A percentile compares a stretch with the other conserved stretches of the same genome.
phyloP scores from a whole-genome alignment of 768 basidiomycete species.

The Rhizopogon vinicolor region DNA sequence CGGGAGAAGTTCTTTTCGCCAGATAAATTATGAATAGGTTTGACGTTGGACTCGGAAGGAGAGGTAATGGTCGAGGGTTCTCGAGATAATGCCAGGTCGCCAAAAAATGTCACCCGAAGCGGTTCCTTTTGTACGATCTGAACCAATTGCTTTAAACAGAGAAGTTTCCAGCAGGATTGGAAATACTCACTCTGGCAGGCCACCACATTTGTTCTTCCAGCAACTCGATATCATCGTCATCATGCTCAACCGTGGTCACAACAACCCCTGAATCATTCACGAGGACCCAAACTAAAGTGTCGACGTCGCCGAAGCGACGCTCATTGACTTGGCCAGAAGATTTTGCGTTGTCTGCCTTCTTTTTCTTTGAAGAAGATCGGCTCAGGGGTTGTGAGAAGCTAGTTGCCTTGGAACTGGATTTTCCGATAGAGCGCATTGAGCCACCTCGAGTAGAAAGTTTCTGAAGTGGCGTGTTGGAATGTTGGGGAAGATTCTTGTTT shows the following conservation, averaged over 20 bases:
- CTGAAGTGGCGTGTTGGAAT: conserved; percentile 5
- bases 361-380: conserved; percentile 15
- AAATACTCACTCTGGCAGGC: conserved; percentile 56
- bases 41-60: conserved; percentile 37
- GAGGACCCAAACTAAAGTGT: conserved; percentile 49
- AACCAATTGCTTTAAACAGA: neutral
- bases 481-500: conserved; percentile 14
- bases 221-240: conserved; percentile 17
- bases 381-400: conserved; percentile 14
- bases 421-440: conserved; percentile 6
- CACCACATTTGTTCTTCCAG: conserved; percentile 49
- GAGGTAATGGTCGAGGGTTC: conserved; percentile 21
- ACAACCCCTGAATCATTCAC: conserved; percentile 37
- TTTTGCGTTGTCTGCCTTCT: conserved; percentile 8
- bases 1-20: conserved; percentile 40
- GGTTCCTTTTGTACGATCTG: conserved; percentile 23
- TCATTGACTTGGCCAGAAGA: neutral
- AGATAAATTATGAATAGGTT: conserved; percentile 29
- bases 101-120: conserved; percentile 26
- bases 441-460: conserved; percentile 8
- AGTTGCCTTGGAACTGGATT: conserved; percentile 8
- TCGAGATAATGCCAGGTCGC: conserved; percentile 21
- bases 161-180: conserved; percentile 5
- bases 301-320: conserved; percentile 23
- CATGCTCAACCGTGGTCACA: conserved; percentile 18